phyloP scores from a whole-genome alignment of 495 filamentous ascomycete genomes.

The Penicillium riverlandense region DNA sequence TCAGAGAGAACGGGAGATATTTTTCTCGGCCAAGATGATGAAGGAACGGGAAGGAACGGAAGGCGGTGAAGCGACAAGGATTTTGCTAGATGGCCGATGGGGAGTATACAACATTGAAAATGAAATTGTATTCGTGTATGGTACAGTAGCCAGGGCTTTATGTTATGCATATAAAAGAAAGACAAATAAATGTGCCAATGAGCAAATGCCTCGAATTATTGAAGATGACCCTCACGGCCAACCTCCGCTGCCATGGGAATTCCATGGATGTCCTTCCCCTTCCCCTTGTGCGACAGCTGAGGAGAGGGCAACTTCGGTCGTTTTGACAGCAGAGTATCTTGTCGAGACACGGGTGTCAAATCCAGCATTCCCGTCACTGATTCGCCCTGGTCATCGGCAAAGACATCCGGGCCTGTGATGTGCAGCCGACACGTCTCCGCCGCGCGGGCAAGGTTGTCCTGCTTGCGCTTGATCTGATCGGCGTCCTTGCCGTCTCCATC shows the following conservation, averaged over 20 bases:
- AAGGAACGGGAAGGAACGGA: constrained; percentile 5
- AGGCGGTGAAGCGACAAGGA: constrained; percentile 22
- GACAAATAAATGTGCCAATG: neutral
- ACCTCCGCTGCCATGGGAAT: constrained; percentile 41
- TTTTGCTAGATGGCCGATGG: too few relatives aligned
- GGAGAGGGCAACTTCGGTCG: constrained; percentile 14
- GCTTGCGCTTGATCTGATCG: constrained; percentile 27
- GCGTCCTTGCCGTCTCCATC: constrained; percentile 19
- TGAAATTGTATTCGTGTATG: neutral
- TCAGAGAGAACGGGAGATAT: constrained; percentile 3
- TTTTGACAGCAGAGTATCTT: constrained; percentile 21
- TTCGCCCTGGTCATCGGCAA: constrained; percentile 15
- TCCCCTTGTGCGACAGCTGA: constrained; percentile 21
- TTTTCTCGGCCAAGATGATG: constrained; percentile 6
- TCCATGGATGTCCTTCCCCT: constrained; percentile 36
- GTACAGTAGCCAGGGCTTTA: neutral
- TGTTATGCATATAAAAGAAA: constrained; percentile 1
- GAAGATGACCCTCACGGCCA: constrained; percentile 37
- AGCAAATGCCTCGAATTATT: constrained; percentile 10
- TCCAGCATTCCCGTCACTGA: constrained; percentile 18
- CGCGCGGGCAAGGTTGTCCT: constrained; percentile 34
- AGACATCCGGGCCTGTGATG: constrained; percentile 29
- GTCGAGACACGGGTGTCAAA: constrained; percentile 23
- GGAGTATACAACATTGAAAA: neutral
- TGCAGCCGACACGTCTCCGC: constrained; percentile 24